Base-by-base conservation (phyloP, 1,284 basidiomycete species). In the Earliella scabrosa region DNA sequence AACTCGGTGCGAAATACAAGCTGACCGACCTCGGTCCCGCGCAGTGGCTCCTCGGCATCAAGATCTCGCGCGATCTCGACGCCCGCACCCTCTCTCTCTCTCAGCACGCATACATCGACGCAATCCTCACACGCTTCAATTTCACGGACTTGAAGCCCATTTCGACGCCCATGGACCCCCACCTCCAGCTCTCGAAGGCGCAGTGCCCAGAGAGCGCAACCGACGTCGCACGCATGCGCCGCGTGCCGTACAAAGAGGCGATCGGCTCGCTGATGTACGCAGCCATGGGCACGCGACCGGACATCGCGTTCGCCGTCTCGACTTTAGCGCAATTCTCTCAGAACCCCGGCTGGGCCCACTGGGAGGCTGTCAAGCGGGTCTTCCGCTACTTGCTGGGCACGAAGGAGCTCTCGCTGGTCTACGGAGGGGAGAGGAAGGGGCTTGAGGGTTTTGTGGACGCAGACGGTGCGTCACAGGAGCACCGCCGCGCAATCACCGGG, bases 11-110 rank as follows among this genome's bases (percentile, higher is more conserved):
- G n/a, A 71, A 73, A 50, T 38, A 36, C 4, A 52, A 61, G 1
- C 57, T 77, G 6, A 70, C 66, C 3, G 68, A 72, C 50, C 59
- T 73, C 0, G 74, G 75, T 0, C 49, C 61, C 0, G 63, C 69
- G 16, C 54, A 54, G 16, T 71, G 66, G 63, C 57, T 76, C 21
- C 61, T 76, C 2, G 71, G 74, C 1, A 66, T 75, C 50, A 60
- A 71, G 52, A 61, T 76, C 52, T 46, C 50, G 3, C 63, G 69
- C 26, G 64, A 75, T 44, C 45, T 51, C 40, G 52, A 58, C 23
- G 53, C 54, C 2, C 56, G 58, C 35, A 63, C 53, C 13, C 55
- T 72, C 4, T 46, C 46, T 16, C 61, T 75, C 7, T 71, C 66
- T 8, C 73, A 69, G 50, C 59, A 24, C 13, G 16, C 49, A 0